Evolutionary conservation across 805 yeast genomes (phyloP).

Genomic region (Saturnispora dispora): DNA sequence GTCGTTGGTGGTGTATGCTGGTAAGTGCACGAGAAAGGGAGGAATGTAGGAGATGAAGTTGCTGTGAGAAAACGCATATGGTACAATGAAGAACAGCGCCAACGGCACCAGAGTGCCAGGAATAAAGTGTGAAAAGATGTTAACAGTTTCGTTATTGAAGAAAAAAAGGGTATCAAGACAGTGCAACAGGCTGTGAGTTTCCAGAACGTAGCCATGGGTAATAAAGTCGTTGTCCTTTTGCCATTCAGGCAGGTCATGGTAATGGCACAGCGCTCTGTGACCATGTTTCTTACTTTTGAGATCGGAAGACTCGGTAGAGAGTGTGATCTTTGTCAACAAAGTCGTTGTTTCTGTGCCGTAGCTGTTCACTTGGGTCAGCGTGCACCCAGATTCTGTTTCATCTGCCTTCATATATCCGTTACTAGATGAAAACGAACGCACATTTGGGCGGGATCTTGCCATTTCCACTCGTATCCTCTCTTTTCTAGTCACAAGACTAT

Average conservation of each 20-base stretch:
- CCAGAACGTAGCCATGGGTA: slow-evolving; percentile 40
- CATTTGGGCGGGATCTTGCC: slow-evolving; percentile 1
- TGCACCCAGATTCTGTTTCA: neutral
- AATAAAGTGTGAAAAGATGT: slow-evolving; percentile 41
- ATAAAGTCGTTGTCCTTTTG: slow-evolving; percentile 49
- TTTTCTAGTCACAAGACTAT: neutral
- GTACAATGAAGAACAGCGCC: slow-evolving; percentile 15
- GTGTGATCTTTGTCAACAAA: neutral
- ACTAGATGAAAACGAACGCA: neutral
- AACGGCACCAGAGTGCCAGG: slow-evolving; percentile 33
- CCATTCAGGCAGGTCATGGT: slow-evolving; percentile 44
- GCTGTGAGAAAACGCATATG: slow-evolving; percentile 14
- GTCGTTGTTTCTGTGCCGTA: slow-evolving; percentile 4
- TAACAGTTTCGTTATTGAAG: slow-evolving; percentile 45
- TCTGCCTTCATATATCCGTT: neutral
- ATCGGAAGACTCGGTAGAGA: neutral
- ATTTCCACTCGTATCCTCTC: neutral
- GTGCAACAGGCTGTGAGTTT: slow-evolving; percentile 32
- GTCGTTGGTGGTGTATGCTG: slow-evolving; percentile 21
- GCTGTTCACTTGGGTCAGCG: slow-evolving; percentile 2
- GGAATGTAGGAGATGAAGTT: slow-evolving; percentile 19
- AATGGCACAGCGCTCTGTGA: slow-evolving; percentile 18
- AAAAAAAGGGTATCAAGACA: slow-evolving; percentile 36
- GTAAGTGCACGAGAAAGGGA: slow-evolving; percentile 19
- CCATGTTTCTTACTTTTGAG: neutral